A percentile compares a stretch with the other conserved stretches of the same genome.
phyloP scores from a whole-genome alignment of 305 asterid species.

The Solanum chacoense region DNA sequence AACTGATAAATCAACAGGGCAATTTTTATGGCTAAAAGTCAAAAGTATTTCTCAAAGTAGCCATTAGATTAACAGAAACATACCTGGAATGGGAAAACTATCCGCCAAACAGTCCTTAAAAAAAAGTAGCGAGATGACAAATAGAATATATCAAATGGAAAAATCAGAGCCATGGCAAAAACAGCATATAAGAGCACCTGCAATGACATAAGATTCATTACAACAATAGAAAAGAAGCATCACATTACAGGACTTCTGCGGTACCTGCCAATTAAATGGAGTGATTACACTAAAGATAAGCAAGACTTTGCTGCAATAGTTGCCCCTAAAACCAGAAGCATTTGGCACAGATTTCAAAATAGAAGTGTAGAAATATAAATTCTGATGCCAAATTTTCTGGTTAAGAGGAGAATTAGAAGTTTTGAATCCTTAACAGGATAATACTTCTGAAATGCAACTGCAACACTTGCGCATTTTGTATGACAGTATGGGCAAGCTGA shows the following conservation, averaged over 20 bases:
- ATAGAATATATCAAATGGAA: slow-evolving; percentile 88
- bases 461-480: neutral
- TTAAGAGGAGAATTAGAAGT: neutral
- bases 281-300: neutral
- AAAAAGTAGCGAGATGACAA: slow-evolving; percentile 88
- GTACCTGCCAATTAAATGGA: neutral
- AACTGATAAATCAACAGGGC: neutral
- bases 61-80: slow-evolving; percentile 22
- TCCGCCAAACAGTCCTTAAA: slow-evolving; percentile 84
- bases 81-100: slow-evolving; percentile 84
- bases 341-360: neutral
- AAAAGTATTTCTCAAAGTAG: neutral
- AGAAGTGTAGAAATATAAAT: neutral
- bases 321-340: neutral
- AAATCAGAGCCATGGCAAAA: slow-evolving; percentile 70
- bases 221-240: neutral
- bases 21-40: neutral
- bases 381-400: neutral
- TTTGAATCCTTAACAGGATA: neutral
- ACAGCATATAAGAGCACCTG: slow-evolving; percentile 92
- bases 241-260: neutral
- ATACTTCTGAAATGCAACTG: neutral
- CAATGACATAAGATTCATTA: slow-evolving; percentile 16
- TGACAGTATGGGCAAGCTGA: slow-evolving; percentile 1
- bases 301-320: neutral